Evolutionary conservation across 768 basidiomycete species (phyloP).

Genomic region (Porpolomopsis calyptriformis): DNA sequence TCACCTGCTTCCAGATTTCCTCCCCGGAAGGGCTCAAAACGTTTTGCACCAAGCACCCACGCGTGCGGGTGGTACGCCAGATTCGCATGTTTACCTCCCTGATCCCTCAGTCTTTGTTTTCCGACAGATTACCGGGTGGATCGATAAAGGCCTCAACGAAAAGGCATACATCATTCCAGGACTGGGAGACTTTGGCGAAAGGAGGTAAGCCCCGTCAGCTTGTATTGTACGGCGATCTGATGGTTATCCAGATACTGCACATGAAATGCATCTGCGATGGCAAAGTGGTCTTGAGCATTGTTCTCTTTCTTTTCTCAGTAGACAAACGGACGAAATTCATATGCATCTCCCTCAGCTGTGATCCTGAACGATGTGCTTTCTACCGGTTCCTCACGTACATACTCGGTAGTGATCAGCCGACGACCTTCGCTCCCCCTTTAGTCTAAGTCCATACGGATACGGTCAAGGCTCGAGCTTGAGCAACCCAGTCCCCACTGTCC

Average conservation of each 20-base stretch:
- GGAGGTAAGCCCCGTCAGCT: conserved; percentile 41
- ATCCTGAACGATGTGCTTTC: too few species aligned
- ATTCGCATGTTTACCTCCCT: conserved; percentile 24
- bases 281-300: neutral
- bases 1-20: conserved; percentile 49
- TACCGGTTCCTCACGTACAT: too few species aligned
- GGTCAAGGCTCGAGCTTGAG: too few species aligned
- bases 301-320: too few species aligned
- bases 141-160: conserved; percentile 85
- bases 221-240: neutral
- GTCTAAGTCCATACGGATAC: too few species aligned
- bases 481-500: neutral
- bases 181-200: conserved; percentile 94
- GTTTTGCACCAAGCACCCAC: conserved; percentile 69
- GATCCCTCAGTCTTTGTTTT: neutral
- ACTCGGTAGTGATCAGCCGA: too few species aligned
- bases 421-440: too few species aligned
- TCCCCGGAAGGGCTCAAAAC: conserved; percentile 81
- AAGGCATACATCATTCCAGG: conserved; percentile 88
- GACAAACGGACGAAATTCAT: too few species aligned
- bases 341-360: too few species aligned
- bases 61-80: conserved; percentile 69
- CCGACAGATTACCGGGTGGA: conserved; percentile 83
- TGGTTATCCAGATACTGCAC: conserved; percentile 5
- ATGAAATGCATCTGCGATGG: neutral